Conservation (phyloP, 495 filamentous ascomycete species). For the Penicillium pancosmium region DNA sequence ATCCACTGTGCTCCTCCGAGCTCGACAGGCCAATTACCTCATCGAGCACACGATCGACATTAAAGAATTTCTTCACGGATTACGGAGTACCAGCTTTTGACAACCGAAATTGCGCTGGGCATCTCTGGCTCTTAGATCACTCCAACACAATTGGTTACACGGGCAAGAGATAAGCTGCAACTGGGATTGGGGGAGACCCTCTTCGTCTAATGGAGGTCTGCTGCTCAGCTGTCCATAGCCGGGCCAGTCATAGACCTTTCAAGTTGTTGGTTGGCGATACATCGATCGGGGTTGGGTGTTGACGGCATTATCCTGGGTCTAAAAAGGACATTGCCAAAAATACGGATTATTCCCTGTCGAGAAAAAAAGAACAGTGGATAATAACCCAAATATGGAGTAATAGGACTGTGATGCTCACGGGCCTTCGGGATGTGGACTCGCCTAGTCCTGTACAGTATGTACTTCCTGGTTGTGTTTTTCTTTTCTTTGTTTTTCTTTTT, state of each 20-base stretch:
- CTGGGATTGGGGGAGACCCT: not conserved
- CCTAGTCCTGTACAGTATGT: not conserved
- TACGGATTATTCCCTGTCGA: not conserved
- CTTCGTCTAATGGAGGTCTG: not conserved
- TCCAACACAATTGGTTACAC: conserved; percentile 18
- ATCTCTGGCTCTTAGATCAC: not conserved
- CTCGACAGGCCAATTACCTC: conserved; percentile 6
- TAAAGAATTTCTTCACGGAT: not conserved
- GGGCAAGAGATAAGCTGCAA: not conserved
- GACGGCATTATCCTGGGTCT: not conserved
- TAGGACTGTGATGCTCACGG: not conserved
- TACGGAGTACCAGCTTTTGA: too few species aligned
- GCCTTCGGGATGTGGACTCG: not conserved
- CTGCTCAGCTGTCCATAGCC: conserved; percentile 8
- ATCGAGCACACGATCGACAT: conserved; percentile 17
- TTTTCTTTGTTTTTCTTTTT: not conserved
- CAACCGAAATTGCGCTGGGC: not conserved
- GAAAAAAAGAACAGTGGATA: too few species aligned
- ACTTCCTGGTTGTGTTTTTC: not conserved
- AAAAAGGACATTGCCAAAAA: not conserved
- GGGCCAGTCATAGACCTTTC: conserved; percentile 5
- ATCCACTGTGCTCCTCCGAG: conserved; percentile 12
- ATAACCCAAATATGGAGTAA: not conserved
- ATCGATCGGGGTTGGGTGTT: not conserved
- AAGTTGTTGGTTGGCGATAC: not conserved